Base-by-base conservation (phyloP, 768 basidiomycete genomes). In the Calocybe cyanea region DNA sequence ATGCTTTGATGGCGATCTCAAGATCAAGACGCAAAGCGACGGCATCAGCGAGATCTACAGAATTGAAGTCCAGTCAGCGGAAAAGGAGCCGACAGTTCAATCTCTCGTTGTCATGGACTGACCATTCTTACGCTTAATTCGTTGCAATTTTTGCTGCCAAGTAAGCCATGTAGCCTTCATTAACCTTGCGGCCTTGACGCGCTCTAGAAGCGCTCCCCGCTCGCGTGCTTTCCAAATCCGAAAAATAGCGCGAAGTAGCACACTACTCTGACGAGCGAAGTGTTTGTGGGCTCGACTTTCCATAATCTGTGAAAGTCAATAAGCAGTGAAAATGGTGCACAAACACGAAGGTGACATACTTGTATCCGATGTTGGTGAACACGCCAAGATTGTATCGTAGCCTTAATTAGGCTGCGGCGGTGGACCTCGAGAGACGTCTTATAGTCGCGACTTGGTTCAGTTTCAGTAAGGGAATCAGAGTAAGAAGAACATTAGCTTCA, bases 191-290 rank as follows among this genome's bases (percentile, higher is more conserved):
- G 65, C 60, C 42, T 68, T 73, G 28, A 81, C 76, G 37, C 75
- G 71, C 46, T 77, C 77, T 9, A 87, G 67, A 21, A 81, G 67
- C 40, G 63, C 68, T 23, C 81, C 82, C 7, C 81, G 76, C 54
- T 84, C 83, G 31, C 75, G 76, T 17, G 85, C 81, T 53, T 76
- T 83, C 85, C 85, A 85, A 3, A 86, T 75, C 38, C 80, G 70
- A 54, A 72, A 63, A 37, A 83, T 66, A 21, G 80, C 84, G 36
- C 75, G 73, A 23, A 86, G 48, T 17, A 85, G 69, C 11, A 81
- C 66, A 43, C 68, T 69, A 45, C 87, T 78, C 56, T 79, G 81
- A 35, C 80, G 70, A 37, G 67, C 66, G 10, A 78, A 45, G 55
- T 82, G 75, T 46, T 78, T 85, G 46, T 67, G 62, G 9, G 79